Evolutionary conservation across 1,284 basidiomycete species (phyloP), one percentile per base, ranked within the genome.

Genomic region (Phaffia rhodozyma): DNA sequence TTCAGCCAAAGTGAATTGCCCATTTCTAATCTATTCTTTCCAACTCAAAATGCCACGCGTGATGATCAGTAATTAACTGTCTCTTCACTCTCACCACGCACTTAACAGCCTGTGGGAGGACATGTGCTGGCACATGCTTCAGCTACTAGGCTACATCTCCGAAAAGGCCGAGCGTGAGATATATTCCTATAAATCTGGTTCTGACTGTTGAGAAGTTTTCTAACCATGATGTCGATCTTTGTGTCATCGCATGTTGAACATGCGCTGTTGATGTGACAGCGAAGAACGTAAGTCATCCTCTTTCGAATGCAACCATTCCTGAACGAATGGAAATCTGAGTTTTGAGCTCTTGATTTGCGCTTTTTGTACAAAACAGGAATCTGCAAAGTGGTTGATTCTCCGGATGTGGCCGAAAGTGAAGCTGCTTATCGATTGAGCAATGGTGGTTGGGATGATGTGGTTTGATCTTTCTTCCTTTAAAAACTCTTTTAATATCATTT

Each of bases 361-460:
- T 43, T 43, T 16, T 11, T 43, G 5, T 43, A 11, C 3, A 58
- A 65, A 16, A 59, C 57, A 43, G 47, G 63, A 34, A 50, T 65
- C 32, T 43, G 32, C 29, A 66, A 66, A 49, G 54, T 62, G 9
- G 55, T 66, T 25, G 60, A 66, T 34, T 53, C 32, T 6, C 60
- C 60, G 7, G 64, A 61, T 16, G 55, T 66, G 34, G 54, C 60
- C 0, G 60, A 66, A 25, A 56, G 60, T 11, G 64, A 66, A 54
- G 64, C 64, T 13, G 55, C 47, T 48, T 66, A 66, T 50, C 57
- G 51, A 43, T 48, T 66, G 5, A 50, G 55, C 7, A 23, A 21
- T 3, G 64, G 64, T 27, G 64, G 64, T 4, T 65, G 63, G 63
- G 63, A 59, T 48, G 63, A 64, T 34, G 27, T 50, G 16, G 51